Base-by-base conservation (phyloP, 352 stramenopile species). In the Phytopythium litorale region DNA sequence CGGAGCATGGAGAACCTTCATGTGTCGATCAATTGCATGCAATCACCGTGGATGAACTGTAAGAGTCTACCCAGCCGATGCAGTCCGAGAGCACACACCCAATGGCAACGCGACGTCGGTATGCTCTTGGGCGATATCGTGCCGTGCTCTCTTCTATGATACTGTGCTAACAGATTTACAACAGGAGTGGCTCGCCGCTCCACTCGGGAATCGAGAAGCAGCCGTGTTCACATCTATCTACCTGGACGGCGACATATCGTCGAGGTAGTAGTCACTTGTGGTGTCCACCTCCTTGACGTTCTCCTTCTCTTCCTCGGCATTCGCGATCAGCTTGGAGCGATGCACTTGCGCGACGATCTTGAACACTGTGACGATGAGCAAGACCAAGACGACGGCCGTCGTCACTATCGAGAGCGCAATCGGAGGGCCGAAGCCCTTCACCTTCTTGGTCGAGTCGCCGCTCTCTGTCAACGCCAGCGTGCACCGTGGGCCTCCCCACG, bases 401-500 rank as follows among this genome's bases (percentile, higher is more conserved):
- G 18, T 46, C 15, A 46, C 40, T 23, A 46, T 46, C 15, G 18
- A 46, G 4, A 46, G 16, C 3, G 18, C 40, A 46, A 46, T 15
- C 40, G 40, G 40, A n/a, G 40, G 40, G 18, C 40, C 40, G 40
- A 46, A 23, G 16, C 40, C 40, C 40, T 46, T 46, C 2, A 46
- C 18, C 40, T 16, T 21, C 40, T 7, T 21, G 40, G 15, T 23
- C 18, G 40, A n/a, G 40, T 23, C 8, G 15, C 1, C 40, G 40
- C 40, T 46, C 23, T 68, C 58, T 11, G 64, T 62, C 1, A 78
- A 57, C 16, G 73, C 45, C 12, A 64, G 64, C 4, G 74, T 87
- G 57, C 77, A 87, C 6, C 77, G 68, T 21, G 77, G 77, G 12
- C 77, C 77, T 9, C 70, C 71, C 77, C 77, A 87, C 1, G 65